A percentile compares a stretch with the other conserved stretches of the same genome.
phyloP scores from a whole-genome alignment of 257 asterid genomes.

The Solanum rostratum region DNA sequence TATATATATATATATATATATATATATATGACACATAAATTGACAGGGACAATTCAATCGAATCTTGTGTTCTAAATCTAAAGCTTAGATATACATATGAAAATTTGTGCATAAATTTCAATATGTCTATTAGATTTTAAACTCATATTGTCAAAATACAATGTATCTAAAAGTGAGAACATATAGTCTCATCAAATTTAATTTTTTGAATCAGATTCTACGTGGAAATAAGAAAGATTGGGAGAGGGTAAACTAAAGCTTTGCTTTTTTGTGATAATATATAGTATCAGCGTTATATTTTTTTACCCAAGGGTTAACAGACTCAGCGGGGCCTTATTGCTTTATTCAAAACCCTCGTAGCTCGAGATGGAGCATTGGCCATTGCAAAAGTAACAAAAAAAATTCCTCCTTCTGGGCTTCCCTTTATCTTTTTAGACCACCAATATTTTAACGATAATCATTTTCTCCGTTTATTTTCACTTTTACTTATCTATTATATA shows the following conservation, averaged over 20 bases:
- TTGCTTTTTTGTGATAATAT: not conserved
- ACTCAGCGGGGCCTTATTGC: not conserved
- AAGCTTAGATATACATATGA: not conserved
- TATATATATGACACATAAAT: no score
- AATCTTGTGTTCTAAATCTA: not conserved
- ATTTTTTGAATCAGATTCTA: not conserved
- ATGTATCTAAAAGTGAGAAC: not conserved
- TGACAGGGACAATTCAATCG: no score
- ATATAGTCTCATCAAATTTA: not conserved
- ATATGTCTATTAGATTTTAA: not conserved
- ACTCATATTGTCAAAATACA: not conserved
- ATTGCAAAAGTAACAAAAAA: constrained; percentile 11
- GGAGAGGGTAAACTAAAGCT: not conserved
- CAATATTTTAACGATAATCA: not conserved
- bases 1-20: no score
- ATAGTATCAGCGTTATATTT: not conserved
- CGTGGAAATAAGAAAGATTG: not conserved
- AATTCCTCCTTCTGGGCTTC: not conserved
- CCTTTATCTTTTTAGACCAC: constrained; percentile 18
- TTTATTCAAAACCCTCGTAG: constrained; percentile 12
- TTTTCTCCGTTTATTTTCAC: not conserved
- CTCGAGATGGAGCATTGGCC: constrained; percentile 16
- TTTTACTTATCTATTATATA: not conserved
- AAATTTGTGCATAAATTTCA: not conserved
- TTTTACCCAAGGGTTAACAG: not conserved